Evolutionary conservation across 1,284 basidiomycete genomes (phyloP), one percentile per base, ranked within the genome.

Genomic region (Fomes fomentarius): DNA sequence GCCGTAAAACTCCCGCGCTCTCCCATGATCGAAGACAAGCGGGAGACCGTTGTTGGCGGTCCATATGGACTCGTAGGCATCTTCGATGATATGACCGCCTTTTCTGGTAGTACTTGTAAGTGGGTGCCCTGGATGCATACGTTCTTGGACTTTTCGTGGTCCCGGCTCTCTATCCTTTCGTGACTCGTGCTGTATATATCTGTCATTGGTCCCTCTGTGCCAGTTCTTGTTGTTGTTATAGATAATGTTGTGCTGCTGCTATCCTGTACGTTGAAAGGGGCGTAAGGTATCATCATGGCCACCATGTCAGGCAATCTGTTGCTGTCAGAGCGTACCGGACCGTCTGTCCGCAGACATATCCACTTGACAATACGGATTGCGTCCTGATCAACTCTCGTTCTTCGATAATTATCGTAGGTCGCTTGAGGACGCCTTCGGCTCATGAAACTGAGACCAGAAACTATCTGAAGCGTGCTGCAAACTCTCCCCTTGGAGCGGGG

Each of bases 1-100:
- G 53, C 43, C 37, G 43, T 50, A 46, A 40, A 34, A 19, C n/a
- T 50, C 41, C 33, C 48, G 31, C 48, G 48, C 22, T 30, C 15
- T 26, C n/a, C 10, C 33, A 43, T 40, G 19, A 22, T 49, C 22
- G 47, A 31, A 30, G 19, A 31, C 30, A 26, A 17, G 19, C 28
- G 17, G 19, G 6, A 21, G 11, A 26, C 15, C 17, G 46, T 10
- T 25, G 39, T 15, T 39, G 15, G 48, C 19, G 26, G 26, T 15
- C 25, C 39, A 43, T 39, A 47, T 47, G 39, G 33, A 24, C 17
- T 9, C 49, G 21, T 3, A 22, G 17, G 14, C 37, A 39, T 39
- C 33, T 42, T 31, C 12, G 22, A 8, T 19, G 22, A 35, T 37
- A 46, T 34, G 37, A 26, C 39, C 24, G 17, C 35, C 35, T 33